Percentiles rank a stretch among this genome's conserved stretches.
phyloP scores from a whole-genome alignment of 306 rosid genomes.

The Pueraria montana region DNA sequence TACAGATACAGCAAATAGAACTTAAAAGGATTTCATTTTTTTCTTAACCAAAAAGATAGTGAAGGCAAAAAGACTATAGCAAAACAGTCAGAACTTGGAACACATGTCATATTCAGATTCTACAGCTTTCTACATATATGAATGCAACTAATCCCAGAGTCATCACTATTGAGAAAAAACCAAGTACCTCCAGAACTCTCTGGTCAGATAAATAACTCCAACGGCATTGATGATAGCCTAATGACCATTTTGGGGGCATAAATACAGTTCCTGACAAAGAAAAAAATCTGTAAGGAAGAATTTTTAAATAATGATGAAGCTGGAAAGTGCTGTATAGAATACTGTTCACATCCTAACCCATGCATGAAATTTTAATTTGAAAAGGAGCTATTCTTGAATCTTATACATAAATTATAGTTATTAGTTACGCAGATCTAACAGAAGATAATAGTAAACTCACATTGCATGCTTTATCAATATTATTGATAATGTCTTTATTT shows the following conservation, averaged over 20 bases:
- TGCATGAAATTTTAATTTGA: constrained; percentile 31
- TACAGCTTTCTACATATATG: constrained; percentile 30
- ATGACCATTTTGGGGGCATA: constrained; percentile 96
- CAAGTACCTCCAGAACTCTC: constrained; percentile 81
- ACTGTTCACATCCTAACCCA: not conserved
- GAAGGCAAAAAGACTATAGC: not conserved
- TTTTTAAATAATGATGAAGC: constrained; percentile 20
- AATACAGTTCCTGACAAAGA: constrained; percentile 71
- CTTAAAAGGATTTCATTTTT: constrained; percentile 6
- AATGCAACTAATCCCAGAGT: constrained; percentile 30
- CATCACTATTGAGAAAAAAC: constrained; percentile 18
- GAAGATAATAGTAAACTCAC: constrained; percentile 30
- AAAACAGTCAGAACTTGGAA: constrained; percentile 19
- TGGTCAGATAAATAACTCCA: constrained; percentile 83
- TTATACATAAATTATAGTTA: constrained; percentile 7
- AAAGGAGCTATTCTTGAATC: constrained; percentile 6
- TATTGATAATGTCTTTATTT: constrained; percentile 10
- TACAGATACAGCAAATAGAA: constrained; percentile 15
- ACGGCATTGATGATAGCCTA: constrained; percentile 97
- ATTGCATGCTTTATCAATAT: constrained; percentile 2
- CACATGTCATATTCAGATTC: constrained; percentile 39
- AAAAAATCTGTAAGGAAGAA: constrained; percentile 31
- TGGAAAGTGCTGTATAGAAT: constrained; percentile 23
- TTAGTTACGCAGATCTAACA: not conserved
- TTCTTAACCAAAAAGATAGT: constrained; percentile 18